Percentiles rank a stretch among this genome's conserved stretches.
Evolutionary conservation across 306 rosid species (phyloP).

Genomic region (Ormosia emarginata): DNA sequence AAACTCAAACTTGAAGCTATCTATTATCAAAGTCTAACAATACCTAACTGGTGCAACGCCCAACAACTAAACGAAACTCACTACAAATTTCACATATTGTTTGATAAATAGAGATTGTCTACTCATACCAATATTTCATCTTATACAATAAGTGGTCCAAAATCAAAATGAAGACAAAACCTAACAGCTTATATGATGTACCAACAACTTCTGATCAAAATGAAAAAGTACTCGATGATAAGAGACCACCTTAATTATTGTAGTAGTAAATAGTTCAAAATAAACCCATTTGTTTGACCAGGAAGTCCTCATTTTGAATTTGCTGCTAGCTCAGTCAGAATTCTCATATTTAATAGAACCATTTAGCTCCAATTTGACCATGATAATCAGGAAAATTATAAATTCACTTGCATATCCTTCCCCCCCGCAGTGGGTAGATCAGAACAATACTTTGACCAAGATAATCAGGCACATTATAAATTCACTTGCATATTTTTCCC

Average conservation of each 20-base stretch:
- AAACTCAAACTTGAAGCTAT: neutral
- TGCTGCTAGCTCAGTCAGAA: neutral
- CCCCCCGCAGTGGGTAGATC: too few relatives aligned
- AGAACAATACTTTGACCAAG: too few relatives aligned
- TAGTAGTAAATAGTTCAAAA: neutral
- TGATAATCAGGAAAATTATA: neutral
- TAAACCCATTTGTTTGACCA: neutral
- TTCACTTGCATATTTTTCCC: neutral
- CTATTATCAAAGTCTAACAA: neutral
- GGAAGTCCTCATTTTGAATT: neutral
- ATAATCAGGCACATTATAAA: neutral
- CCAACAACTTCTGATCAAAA: neutral
- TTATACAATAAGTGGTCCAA: neutral
- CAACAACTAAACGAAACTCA: constrained; percentile 8
- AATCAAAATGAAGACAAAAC: neutral
- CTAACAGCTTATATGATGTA: neutral
- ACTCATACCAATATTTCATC: neutral
- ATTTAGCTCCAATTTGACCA: neutral
- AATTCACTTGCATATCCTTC: neutral
- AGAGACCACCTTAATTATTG: neutral
- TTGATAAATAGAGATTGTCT: neutral
- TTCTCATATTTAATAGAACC: neutral
- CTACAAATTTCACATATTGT: neutral
- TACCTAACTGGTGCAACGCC: neutral
- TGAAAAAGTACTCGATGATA: neutral